phyloP scores from a whole-genome alignment of 192 early-diverging fungal species.

The Gryganskiella cystojenkinii region DNA sequence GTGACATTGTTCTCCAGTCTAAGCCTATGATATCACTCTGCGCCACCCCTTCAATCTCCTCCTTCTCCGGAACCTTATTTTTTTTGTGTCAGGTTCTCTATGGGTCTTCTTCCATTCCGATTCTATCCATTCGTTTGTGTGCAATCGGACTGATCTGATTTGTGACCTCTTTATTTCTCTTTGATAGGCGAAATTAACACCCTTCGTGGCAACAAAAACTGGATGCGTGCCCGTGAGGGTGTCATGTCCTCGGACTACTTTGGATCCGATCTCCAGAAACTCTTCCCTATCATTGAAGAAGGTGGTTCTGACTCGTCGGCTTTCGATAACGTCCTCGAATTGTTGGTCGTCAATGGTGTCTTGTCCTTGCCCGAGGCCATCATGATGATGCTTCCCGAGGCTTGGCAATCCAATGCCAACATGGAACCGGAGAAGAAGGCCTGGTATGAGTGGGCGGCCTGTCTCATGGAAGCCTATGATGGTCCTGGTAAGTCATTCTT shows the following conservation, averaged over 20 bases:
- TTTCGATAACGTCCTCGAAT: constrained; percentile 96
- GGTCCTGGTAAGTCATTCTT: constrained; percentile 72
- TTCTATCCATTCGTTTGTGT: background rate
- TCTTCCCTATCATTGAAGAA: constrained; percentile 96
- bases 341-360: constrained; percentile 91
- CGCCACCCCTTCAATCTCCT: background rate
- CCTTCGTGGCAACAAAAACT: constrained; percentile 98
- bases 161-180: background rate
- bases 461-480: constrained; percentile 98
- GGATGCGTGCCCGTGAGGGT: constrained; percentile 99
- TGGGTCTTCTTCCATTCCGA: background rate
- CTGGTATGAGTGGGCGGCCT: constrained; percentile 98
- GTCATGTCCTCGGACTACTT: constrained; percentile 89
- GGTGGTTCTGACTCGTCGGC: constrained; percentile 97
- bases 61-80: background rate
- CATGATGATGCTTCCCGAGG: constrained; percentile 99
- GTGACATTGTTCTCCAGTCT: constrained; percentile 21
- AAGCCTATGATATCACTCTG: constrained; percentile 35
- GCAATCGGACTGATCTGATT: background rate
- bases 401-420: constrained; percentile 91
- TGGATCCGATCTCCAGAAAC: constrained; percentile 76
- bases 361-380: constrained; percentile 94
- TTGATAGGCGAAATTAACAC: constrained; percentile 96
- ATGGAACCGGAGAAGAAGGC: constrained; percentile 90
- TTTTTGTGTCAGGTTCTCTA: background rate